Percentiles rank a stretch among this genome's conserved stretches.
phyloP scores from a whole-genome alignment of 2,329 filamentous ascomycete species.

The Neopestalotiopsis rosae region DNA sequence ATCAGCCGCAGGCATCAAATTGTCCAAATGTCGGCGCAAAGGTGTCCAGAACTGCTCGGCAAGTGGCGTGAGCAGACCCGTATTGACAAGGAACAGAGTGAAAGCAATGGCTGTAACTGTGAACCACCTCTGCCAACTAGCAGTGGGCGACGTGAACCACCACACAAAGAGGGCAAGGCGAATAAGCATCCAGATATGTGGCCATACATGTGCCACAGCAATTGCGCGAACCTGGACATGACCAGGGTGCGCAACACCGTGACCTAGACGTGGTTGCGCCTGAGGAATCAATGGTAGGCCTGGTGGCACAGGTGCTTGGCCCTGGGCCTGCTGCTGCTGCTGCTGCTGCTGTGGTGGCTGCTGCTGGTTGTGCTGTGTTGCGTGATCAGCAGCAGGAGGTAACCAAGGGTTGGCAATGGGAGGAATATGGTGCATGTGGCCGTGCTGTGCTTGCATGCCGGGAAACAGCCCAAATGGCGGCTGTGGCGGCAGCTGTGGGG shows the following conservation, averaged over 20 bases:
- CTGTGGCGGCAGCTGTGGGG: not conserved
- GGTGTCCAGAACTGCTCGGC: conserved; percentile 62
- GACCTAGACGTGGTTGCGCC: conserved; percentile 33
- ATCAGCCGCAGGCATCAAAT: conserved; percentile 59
- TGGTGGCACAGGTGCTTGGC: conserved; percentile 33
- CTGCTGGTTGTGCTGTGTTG: conserved; percentile 13
- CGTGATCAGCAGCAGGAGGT: conserved; percentile 17
- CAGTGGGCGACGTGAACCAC: conserved; percentile 65
- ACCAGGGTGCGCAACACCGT: conserved; percentile 33
- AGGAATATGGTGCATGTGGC: not conserved
- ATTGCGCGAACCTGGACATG: conserved; percentile 41
- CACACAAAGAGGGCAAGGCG: conserved; percentile 65
- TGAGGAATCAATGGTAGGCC: conserved; percentile 32
- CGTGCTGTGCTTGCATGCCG: not conserved
- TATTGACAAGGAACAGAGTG: conserved; percentile 63
- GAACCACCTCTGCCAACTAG: conserved; percentile 65
- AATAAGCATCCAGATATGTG: conserved; percentile 66
- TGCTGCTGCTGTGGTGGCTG: conserved; percentile 9
- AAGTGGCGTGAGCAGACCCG: conserved; percentile 61
- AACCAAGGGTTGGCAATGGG: not conserved
- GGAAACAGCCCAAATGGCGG: not conserved
- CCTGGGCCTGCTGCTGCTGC: conserved; percentile 28
- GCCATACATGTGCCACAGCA: conserved; percentile 53
- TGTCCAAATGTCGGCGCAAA: conserved; percentile 63
- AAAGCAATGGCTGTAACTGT: conserved; percentile 59